A percentile compares a stretch with the other conserved stretches of the same genome.
Conservation (phyloP, 768 basidiomycete genomes). For the Tricholoma sp. region DNA sequence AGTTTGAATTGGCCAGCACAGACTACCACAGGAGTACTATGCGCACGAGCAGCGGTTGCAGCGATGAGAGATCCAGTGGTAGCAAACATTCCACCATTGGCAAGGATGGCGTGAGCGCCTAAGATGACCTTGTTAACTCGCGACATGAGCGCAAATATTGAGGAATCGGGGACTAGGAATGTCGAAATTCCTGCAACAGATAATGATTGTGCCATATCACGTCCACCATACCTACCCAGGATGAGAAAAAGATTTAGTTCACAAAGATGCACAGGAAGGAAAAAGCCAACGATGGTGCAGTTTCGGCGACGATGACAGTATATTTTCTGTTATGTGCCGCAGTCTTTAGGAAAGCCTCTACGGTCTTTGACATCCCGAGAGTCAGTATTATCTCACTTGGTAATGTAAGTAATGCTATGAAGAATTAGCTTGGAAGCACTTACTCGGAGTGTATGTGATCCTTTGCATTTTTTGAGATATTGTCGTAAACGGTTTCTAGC, state of each 20-base stretch:
- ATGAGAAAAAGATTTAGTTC: neutral
- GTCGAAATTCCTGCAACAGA: slow-evolving; percentile 84
- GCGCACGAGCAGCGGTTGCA: slow-evolving; percentile 82
- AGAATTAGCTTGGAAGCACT: slow-evolving; percentile 22
- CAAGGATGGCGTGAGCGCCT: slow-evolving; percentile 92
- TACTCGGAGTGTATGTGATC: slow-evolving; percentile 99
- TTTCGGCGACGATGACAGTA: slow-evolving; percentile 94
- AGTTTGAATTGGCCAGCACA: slow-evolving; percentile 97
- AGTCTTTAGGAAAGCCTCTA: slow-evolving; percentile 89
- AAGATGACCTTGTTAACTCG: slow-evolving; percentile 95
- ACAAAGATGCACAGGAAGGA: slow-evolving; percentile 1
- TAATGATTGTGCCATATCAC: slow-evolving; percentile 76
- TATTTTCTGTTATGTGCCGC: slow-evolving; percentile 89
- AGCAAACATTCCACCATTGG: slow-evolving; percentile 95
- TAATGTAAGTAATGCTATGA: slow-evolving; percentile 1
- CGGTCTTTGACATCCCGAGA: slow-evolving; percentile 90
- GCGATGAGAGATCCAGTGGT: slow-evolving; percentile 81
- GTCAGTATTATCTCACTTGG: slow-evolving; percentile 90
- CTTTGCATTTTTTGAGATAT: slow-evolving; percentile 87
- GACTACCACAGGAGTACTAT: slow-evolving; percentile 89
- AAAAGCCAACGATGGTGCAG: slow-evolving; percentile 78
- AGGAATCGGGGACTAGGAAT: slow-evolving; percentile 96
- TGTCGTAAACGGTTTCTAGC: slow-evolving; percentile 92
- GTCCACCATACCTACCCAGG: slow-evolving; percentile 68
- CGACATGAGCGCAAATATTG: slow-evolving; percentile 93